Percentiles rank a stretch among this genome's conserved stretches.
Conservation (phyloP, 768 basidiomycete genomes). For the Lyophyllum shimeji region DNA sequence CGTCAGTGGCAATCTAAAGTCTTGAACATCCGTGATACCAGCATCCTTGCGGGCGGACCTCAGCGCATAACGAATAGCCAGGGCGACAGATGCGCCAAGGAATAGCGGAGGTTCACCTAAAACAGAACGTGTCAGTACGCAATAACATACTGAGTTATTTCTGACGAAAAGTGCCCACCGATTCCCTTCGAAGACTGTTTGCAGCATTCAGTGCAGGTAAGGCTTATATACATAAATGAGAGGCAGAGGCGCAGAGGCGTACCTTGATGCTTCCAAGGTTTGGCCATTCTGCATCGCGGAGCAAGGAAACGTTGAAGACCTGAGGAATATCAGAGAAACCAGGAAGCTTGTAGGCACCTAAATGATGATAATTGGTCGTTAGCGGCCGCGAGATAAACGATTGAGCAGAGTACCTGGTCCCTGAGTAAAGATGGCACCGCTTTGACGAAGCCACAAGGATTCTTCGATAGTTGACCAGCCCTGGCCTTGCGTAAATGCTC, state of each 20-base stretch:
- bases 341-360: conserved; percentile 17
- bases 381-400: neutral
- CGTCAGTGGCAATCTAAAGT: conserved; percentile 13
- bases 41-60: conserved; percentile 16
- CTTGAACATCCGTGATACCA: conserved; percentile 14
- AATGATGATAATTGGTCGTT: neutral
- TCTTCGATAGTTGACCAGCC: conserved; percentile 18
- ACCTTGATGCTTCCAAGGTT: conserved; percentile 17
- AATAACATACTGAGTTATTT: neutral
- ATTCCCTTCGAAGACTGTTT: conserved; percentile 13
- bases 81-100: conserved; percentile 15
- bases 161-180: neutral
- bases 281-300: conserved; percentile 18
- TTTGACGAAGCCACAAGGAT: conserved; percentile 17
- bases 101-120: conserved; percentile 17
- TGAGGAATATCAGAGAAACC: conserved; percentile 18
- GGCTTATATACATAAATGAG: neutral
- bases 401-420: conserved; percentile 5
- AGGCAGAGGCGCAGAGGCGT: neutral
- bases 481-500: conserved; percentile 17
- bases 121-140: neutral
- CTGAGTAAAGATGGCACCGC: conserved; percentile 17
- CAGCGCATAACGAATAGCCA: conserved; percentile 16
- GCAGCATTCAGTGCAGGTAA: neutral
- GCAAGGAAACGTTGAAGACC: conserved; percentile 17